Conservation (phyloP, 2,329 filamentous ascomycete genomes). For the Arthrobotrys conoides region DNA sequence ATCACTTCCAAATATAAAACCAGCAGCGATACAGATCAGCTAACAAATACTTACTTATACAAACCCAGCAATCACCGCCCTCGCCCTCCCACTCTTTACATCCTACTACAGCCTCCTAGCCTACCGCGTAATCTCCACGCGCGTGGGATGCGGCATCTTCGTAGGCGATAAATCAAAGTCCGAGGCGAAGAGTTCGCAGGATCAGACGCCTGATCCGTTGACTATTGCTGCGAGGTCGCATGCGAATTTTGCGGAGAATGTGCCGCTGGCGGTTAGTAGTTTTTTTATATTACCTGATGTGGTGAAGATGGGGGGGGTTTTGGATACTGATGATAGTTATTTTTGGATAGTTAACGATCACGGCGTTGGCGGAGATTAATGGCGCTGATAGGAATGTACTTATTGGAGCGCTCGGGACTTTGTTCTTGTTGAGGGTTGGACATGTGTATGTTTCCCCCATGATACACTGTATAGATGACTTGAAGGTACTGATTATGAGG, state of each 20-base stretch:
- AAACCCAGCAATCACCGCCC: slow-evolving; percentile 42
- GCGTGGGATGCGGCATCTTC: slow-evolving; percentile 42
- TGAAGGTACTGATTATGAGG: too few relatives aligned
- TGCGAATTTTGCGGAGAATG: slow-evolving; percentile 53
- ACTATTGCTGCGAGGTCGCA: slow-evolving; percentile 39
- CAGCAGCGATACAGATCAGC: too few relatives aligned
- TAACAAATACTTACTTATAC: not conserved
- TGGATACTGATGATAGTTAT: not conserved
- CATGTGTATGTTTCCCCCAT: slow-evolving; percentile 53
- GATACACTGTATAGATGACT: too few relatives aligned
- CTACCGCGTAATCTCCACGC: slow-evolving; percentile 49
- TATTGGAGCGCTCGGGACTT: slow-evolving; percentile 27
- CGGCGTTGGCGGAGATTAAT: slow-evolving; percentile 47
- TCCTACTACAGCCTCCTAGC: slow-evolving; percentile 47
- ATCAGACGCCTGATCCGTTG: slow-evolving; percentile 33
- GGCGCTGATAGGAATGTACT: slow-evolving; percentile 38
- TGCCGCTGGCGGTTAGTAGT: slow-evolving; percentile 46
- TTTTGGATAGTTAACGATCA: slow-evolving; percentile 29
- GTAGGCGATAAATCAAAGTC: slow-evolving; percentile 31
- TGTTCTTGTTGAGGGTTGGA: slow-evolving; percentile 41
- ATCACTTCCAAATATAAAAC: too few relatives aligned
- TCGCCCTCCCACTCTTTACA: slow-evolving; percentile 45
- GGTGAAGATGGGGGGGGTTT: not conserved
- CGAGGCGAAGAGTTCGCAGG: slow-evolving; percentile 31
- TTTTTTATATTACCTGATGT: not conserved